Evolutionary conservation across 2,329 filamentous ascomycete species (phyloP).

Genomic region (Periconia macrospinosa): DNA sequence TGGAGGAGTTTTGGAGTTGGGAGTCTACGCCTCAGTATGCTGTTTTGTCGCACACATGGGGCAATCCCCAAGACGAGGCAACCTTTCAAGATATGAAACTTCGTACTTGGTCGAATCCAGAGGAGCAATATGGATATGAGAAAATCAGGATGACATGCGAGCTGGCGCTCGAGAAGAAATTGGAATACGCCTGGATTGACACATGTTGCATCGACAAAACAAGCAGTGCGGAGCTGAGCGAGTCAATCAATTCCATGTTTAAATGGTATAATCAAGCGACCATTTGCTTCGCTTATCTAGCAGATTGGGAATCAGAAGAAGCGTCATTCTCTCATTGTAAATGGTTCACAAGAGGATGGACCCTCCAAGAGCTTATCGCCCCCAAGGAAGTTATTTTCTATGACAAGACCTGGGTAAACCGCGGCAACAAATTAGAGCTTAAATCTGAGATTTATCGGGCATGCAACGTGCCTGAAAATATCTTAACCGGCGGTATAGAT

Average conservation of each 20-base stretch:
- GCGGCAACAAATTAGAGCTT: neutral
- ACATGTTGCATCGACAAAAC: neutral
- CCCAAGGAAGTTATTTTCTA: constrained; percentile 8
- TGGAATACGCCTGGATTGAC: neutral
- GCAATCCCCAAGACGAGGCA: too few relatives aligned
- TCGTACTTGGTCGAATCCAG: too few relatives aligned
- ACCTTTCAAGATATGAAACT: too few relatives aligned
- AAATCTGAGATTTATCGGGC: neutral
- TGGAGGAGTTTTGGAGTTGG: too few relatives aligned
- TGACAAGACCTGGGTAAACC: neutral
- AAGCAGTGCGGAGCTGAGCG: neutral
- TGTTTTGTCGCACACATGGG: too few relatives aligned
- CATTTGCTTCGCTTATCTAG: constrained; percentile 3
- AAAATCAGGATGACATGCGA: too few relatives aligned
- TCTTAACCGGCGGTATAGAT: neutral
- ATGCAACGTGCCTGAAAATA: neutral
- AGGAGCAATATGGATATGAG: too few relatives aligned
- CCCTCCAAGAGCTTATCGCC: constrained; percentile 18
- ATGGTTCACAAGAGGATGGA: constrained; percentile 19
- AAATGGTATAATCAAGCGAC: neutral
- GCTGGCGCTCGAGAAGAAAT: too few relatives aligned
- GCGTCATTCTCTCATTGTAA: neutral
- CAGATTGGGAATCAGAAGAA: neutral
- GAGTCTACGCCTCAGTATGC: too few relatives aligned
- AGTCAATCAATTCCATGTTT: constrained; percentile 1